These are phyloP conservation scores for Acrocalymma vagum DNA, from an alignment of 2,329 filamentous ascomycete species.

Conservation along the genomic window DNA sequence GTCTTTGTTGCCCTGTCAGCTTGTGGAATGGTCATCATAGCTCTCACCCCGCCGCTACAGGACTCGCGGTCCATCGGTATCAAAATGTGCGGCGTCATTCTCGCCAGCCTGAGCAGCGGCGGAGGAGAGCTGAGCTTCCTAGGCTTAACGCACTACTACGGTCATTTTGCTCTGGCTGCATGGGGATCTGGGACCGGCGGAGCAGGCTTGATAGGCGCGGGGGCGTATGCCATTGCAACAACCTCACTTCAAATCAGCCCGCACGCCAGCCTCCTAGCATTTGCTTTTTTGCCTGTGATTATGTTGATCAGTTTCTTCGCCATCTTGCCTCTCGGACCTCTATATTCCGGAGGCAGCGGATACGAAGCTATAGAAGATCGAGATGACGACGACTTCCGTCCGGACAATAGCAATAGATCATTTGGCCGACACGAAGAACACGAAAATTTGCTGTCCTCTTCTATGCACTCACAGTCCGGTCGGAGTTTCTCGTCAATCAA, in stretches of 20 bases:
- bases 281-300: constrained; percentile 78
- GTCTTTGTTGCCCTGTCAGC: constrained; percentile 78
- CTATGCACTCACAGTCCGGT: constrained; percentile 39
- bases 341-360: constrained; percentile 59
- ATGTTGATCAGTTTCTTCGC: constrained; percentile 90
- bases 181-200: constrained; percentile 95
- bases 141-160: constrained; percentile 92
- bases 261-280: constrained; percentile 75
- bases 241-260: constrained; percentile 81
- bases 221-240: constrained; percentile 86
- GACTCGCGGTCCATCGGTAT: constrained; percentile 69
- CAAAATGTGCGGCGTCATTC: constrained; percentile 83
- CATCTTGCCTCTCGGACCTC: constrained; percentile 74
- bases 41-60: constrained; percentile 73
- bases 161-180: constrained; percentile 82
- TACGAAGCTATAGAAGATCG: constrained; percentile 61
- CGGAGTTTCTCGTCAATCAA: constrained; percentile 31
- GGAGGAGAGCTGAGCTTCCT: constrained; percentile 91
- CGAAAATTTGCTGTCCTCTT: constrained; percentile 45
- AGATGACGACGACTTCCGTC: constrained; percentile 22
- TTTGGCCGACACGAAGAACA: constrained; percentile 32
- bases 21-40: constrained; percentile 89
- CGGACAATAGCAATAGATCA: too few relatives aligned
- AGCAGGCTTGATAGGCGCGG: constrained; percentile 85
- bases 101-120: constrained; percentile 86